phyloP scores from a whole-genome alignment of 371 early-diverging fungal species.

The Apophysomyces ossiformis region DNA sequence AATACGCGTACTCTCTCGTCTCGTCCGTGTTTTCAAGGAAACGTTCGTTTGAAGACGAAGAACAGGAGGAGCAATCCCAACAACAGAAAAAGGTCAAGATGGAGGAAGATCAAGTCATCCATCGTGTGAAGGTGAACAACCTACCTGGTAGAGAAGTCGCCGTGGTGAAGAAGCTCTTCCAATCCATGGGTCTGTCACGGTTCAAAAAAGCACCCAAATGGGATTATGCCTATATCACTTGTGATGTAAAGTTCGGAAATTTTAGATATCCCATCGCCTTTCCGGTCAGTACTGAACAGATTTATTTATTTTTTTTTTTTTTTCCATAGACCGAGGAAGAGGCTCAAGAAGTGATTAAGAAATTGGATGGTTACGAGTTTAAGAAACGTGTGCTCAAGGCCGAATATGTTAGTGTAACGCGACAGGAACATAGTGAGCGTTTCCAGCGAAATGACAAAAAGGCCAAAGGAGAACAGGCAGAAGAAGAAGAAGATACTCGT shows the following conservation, averaged over 20 bases:
- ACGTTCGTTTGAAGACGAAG: constrained; percentile 17
- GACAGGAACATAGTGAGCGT: constrained; percentile 33
- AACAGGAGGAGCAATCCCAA: constrained; percentile 22
- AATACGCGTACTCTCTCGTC: constrained; percentile 2
- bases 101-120: constrained; percentile 11
- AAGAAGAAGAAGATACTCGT: constrained; percentile 45
- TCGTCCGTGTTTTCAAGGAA: constrained; percentile 3
- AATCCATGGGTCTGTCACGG: constrained; percentile 26
- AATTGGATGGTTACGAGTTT: constrained; percentile 38
- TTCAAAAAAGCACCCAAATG: constrained; percentile 56
- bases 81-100: constrained; percentile 1
- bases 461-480: constrained; percentile 32
- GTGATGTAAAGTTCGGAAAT: constrained; percentile 34
- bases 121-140: constrained; percentile 44
- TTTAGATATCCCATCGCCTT: constrained; percentile 20
- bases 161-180: constrained; percentile 34
- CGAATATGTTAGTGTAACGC: constrained; percentile 28
- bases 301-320: no score
- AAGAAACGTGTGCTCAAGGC: constrained; percentile 42
- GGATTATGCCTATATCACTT: constrained; percentile 43
- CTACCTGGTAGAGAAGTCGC: constrained; percentile 34
- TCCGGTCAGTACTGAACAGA: no score
- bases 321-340: constrained; percentile 46
- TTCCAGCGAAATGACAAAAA: constrained; percentile 30
- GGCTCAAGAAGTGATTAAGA: constrained; percentile 38